Evolutionary conservation across 2,329 filamentous ascomycete genomes (phyloP).

Genomic region (Byssochlamys sp.): DNA sequence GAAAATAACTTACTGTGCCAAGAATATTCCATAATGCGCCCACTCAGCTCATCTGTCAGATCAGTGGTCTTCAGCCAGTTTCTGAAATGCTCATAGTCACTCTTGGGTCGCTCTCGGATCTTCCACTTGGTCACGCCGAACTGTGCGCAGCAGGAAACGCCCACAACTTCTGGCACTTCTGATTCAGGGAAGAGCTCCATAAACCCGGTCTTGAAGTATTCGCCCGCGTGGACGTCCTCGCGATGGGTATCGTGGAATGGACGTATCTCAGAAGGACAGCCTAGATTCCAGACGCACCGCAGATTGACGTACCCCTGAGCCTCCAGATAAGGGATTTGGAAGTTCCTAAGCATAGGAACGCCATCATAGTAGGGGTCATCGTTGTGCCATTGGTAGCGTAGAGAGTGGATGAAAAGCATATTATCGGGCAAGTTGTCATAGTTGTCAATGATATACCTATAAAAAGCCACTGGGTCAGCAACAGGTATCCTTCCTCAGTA

Average conservation of each 20-base stretch:
- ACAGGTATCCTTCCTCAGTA: background rate
- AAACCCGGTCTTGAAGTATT: conserved; percentile 42
- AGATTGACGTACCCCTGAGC: conserved; percentile 46
- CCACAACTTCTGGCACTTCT: conserved; percentile 36
- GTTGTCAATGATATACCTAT: conserved; percentile 35
- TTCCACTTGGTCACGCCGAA: conserved; percentile 44
- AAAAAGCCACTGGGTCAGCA: conserved; percentile 5
- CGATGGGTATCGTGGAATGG: conserved; percentile 36
- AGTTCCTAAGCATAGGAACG: conserved; percentile 38
- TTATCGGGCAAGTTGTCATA: conserved; percentile 32
- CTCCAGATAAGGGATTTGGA: conserved; percentile 41
- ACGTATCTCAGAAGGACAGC: conserved; percentile 44
- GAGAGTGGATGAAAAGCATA: conserved; percentile 34
- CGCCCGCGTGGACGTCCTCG: conserved; percentile 39
- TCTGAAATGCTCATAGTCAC: conserved; percentile 41
- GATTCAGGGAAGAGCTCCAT: conserved; percentile 38
- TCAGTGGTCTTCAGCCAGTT: conserved; percentile 42
- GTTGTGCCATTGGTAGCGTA: conserved; percentile 40
- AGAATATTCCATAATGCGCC: conserved; percentile 49
- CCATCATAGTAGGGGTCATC: conserved; percentile 45
- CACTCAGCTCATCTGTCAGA: conserved; percentile 41
- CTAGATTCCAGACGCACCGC: conserved; percentile 44
- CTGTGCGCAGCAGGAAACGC: conserved; percentile 47
- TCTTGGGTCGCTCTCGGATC: conserved; percentile 36
- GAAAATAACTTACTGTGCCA: conserved; percentile 44